Evolutionary conservation across 108 stramenopile species (phyloP), one percentile per base, ranked within the genome.

Genomic region (Cyclotella baltica): DNA sequence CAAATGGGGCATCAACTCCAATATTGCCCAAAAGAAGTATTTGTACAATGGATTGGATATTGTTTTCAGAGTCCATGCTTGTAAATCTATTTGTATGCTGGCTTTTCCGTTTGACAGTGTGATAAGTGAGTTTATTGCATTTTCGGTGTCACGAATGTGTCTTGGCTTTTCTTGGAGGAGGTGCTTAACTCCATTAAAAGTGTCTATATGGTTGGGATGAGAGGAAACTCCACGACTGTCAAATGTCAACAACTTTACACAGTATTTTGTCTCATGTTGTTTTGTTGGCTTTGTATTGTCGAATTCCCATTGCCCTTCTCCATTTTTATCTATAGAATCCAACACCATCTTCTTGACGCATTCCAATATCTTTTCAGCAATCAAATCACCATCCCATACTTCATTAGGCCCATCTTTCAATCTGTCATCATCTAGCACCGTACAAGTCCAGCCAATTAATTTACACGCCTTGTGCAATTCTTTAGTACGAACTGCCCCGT

Each of bases 181-280:
- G 40, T 81, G 61, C 30, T 47, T 40, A 0, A 91, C 86, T 30
- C 91, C 94, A n/a, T 56, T 63, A 67, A 76, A 88, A 22, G 86
- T 87, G 80, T 92, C 92, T 3, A 81, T 77, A 70, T 95, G 94
- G 86, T 95, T 95, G 36, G 88, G 77, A 81, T 95, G 94, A 6
- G 90, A 88, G 10, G 92, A 93, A 13, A 95, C 90, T 28, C 94
- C 94, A 1, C 52, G 40, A 11, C 76, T 18, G 62, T 95, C 94
- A 80, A 95, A 95, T 23, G 94, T 95, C 3, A 93, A 40, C 0
- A 93, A 34, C 29, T 83, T 83, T 22, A 83, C 47, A 59, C 72
- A 59, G 68, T 4, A 74, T 66, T 8, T 80, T 70, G 62, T 27
- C 13, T 47, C n/a, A n/a, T 86, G 20, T 63, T 40, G n/a, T 36